Evolutionary conservation across 441 rosid species (phyloP).

Genomic region (Mallotus japonicus): DNA sequence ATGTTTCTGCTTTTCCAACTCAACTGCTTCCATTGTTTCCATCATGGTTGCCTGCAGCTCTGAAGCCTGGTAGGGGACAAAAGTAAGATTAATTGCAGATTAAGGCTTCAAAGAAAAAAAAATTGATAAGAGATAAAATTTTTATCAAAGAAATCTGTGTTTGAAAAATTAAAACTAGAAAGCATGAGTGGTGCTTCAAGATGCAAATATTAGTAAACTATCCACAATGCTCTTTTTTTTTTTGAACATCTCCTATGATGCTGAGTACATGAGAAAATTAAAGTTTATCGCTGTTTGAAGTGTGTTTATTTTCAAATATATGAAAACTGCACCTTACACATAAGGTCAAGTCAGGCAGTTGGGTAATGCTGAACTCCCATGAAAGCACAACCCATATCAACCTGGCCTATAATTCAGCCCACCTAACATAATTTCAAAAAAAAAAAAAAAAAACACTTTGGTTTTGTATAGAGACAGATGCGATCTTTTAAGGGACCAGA

Average conservation of each 20-base stretch:
- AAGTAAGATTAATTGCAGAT: background rate
- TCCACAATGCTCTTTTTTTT: background rate
- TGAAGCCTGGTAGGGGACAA: conserved; percentile 57
- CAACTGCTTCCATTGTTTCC: conserved; percentile 93
- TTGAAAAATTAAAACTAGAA: background rate
- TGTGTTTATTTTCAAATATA: background rate
- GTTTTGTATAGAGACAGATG: background rate
- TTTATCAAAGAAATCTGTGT: background rate
- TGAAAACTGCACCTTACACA: background rate
- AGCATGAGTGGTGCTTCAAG: background rate
- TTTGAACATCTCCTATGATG: background rate
- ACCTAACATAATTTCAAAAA: background rate
- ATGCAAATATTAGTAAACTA: background rate
- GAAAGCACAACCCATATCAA: background rate
- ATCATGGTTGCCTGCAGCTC: conserved; percentile 87
- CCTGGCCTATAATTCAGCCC: background rate
- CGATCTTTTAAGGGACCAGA: background rate
- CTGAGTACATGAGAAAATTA: background rate
- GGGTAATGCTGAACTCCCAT: background rate
- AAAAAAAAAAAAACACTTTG: background rate
- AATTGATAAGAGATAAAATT: background rate
- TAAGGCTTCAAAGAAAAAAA: conserved; percentile 2
- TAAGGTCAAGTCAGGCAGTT: background rate
- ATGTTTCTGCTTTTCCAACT: conserved; percentile 88
- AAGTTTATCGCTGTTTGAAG: background rate